Evolutionary conservation across 2,329 filamentous ascomycete species (phyloP), one percentile per base, ranked within the genome.

Genomic region (Zymoseptoria brevis): DNA sequence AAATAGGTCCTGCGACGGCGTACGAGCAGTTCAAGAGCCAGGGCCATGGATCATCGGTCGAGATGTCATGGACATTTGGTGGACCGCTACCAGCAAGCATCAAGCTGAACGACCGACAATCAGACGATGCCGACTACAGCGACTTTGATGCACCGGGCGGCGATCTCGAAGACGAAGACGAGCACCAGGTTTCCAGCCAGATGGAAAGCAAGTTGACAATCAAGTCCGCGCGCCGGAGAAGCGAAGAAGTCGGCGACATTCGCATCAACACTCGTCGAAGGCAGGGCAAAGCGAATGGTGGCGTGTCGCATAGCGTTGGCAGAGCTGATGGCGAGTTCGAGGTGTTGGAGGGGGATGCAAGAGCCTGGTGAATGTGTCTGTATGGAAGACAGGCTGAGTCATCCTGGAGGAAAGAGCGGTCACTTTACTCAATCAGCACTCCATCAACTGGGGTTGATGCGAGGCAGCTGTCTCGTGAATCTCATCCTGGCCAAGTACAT

Each of bases 11-110:
- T 59, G 16, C 48, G 13, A 8, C 26, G 21, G 56, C 61, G 1
- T 54, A 59, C 21, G 57, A 56, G 9, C 55, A 50, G 16, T 66
- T 68, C 55, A 62, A 63, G n/a, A 60, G 53, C 19, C 57, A 60
- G 51, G 69, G 66, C 16, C 66, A 70, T 49, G 57, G 66, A 26
- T 45, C 35, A 11, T 45, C 35, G 4, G 35, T 13, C 35, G 59
- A 65, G 41, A 22, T 11, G 26, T 56, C 64, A 16, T 73, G 71
- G 71, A 56, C 64, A 5, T 73, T 72, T 50, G 69, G 71, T 19
- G 67, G 64, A n/a, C 53, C 60, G 8, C 59, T 73, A 8, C 68
- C 68, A 19, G 19, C 65, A 4, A 64, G 64, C 53, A 57, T 61
- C 7, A 71, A 69, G 55, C 62, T 72, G 16, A 72, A 71, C 50